A percentile compares a stretch with the other conserved stretches of the same genome.
Evolutionary conservation across 495 filamentous ascomycete species (phyloP).

Genomic region (Penicillium goetzii): DNA sequence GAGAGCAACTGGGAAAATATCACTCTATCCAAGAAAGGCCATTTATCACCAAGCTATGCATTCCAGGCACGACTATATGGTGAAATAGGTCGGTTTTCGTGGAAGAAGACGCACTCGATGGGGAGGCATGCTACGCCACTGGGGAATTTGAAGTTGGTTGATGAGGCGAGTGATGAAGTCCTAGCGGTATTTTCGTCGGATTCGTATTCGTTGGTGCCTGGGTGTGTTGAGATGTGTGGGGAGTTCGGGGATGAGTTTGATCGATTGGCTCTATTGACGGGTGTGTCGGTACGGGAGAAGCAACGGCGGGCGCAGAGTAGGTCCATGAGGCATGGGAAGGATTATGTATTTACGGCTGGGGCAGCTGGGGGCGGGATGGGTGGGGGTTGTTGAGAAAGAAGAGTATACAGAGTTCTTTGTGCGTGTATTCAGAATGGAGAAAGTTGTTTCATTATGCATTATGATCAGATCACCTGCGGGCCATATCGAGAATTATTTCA

Average conservation of each 20-base stretch:
- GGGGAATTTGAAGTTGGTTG: conserved; percentile 19
- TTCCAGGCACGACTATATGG: conserved; percentile 9
- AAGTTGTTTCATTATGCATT: neutral
- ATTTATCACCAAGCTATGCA: conserved; percentile 11
- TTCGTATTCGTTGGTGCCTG: conserved; percentile 14
- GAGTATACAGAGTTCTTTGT: neutral
- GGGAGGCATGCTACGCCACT: conserved; percentile 11
- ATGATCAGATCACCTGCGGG: neutral
- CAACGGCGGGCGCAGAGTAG: conserved; percentile 15
- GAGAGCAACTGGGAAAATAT: neutral
- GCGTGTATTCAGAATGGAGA: neutral
- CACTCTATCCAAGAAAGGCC: conserved; percentile 14
- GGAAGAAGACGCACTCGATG: conserved; percentile 26
- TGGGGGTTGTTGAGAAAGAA: neutral
- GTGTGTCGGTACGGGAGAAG: conserved; percentile 20
- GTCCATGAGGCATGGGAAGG: conserved; percentile 9
- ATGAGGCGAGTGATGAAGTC: conserved; percentile 16
- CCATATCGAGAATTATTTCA: neutral
- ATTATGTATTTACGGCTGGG: conserved; percentile 14
- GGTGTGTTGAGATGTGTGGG: conserved; percentile 18
- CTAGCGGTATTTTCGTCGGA: conserved; percentile 23
- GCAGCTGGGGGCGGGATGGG: neutral
- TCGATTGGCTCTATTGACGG: conserved; percentile 19
- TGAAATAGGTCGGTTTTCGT: neutral
- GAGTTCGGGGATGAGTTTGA: conserved; percentile 18